Evolutionary conservation across 257 asterid species (phyloP).

Genomic region (Solanum lignicaule): DNA sequence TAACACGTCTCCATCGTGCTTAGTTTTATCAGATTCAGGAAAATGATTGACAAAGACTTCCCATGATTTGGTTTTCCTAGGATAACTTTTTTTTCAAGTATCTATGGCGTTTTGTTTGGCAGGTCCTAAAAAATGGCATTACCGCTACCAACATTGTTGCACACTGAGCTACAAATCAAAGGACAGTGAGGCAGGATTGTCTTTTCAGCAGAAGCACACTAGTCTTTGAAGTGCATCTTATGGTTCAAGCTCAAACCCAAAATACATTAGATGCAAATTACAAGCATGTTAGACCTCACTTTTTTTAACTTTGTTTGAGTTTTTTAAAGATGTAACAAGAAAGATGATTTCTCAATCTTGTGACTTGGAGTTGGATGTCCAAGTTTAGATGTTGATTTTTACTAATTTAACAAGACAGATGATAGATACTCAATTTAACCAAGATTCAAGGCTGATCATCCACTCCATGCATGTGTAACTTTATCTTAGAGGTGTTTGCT

Average conservation of each 20-base stretch:
- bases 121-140: neutral
- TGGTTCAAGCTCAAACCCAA: neutral
- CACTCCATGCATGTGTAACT: too few relatives aligned
- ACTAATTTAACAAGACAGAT: neutral
- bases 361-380: neutral
- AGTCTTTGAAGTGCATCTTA: neutral
- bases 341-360: neutral
- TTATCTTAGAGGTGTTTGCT: neutral
- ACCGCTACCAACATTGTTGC: neutral
- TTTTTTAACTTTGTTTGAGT: neutral
- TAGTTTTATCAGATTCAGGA: neutral
- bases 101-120: neutral
- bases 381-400: neutral
- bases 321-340: neutral
- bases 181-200: neutral
- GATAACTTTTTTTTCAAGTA: neutral
- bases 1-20: neutral
- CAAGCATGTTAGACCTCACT: neutral
- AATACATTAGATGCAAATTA: neutral
- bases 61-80: neutral
- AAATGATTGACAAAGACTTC: neutral
- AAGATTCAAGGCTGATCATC: neutral
- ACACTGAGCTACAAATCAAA: neutral
- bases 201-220: neutral
- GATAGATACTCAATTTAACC: neutral